These are phyloP conservation scores for Fragaria vesca DNA, from an alignment of 306 rosid species.

Conservation along the genomic window DNA sequence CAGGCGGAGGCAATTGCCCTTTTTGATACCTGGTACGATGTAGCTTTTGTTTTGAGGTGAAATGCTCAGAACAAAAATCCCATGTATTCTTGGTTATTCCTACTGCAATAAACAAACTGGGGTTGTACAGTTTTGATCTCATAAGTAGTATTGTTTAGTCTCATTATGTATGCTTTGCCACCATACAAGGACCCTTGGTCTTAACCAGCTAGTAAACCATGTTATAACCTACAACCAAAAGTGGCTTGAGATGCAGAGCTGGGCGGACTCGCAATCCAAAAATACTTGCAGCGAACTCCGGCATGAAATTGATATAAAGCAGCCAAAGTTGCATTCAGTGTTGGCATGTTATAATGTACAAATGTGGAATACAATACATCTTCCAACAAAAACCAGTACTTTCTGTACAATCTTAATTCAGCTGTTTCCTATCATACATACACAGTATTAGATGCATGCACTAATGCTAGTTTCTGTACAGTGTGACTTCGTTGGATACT, in stretches of 20 bases:
- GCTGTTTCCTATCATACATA: neutral
- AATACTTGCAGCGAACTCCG: neutral
- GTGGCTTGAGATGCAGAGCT: neutral
- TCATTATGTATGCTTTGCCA: neutral
- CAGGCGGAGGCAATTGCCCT: neutral
- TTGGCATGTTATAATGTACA: neutral
- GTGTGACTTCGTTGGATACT: conserved; percentile 21
- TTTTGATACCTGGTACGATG: neutral
- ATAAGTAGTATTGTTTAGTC: neutral
- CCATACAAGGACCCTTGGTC: neutral
- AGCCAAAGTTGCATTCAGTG: neutral
- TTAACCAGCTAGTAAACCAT: neutral
- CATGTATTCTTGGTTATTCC: neutral
- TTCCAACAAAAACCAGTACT: neutral
- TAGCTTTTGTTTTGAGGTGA: neutral
- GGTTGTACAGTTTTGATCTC: neutral
- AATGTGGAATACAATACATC: neutral
- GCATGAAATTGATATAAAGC: neutral
- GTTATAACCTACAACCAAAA: neutral
- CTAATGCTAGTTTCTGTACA: conserved; percentile 27
- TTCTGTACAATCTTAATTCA: conserved; percentile 12
- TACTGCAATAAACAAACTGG: neutral
- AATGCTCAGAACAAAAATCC: neutral
- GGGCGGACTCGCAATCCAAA: neutral
- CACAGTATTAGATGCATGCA: conserved; percentile 9